phyloP scores from a whole-genome alignment of 345 rosid species.

The Raphanus sativus region DNA sequence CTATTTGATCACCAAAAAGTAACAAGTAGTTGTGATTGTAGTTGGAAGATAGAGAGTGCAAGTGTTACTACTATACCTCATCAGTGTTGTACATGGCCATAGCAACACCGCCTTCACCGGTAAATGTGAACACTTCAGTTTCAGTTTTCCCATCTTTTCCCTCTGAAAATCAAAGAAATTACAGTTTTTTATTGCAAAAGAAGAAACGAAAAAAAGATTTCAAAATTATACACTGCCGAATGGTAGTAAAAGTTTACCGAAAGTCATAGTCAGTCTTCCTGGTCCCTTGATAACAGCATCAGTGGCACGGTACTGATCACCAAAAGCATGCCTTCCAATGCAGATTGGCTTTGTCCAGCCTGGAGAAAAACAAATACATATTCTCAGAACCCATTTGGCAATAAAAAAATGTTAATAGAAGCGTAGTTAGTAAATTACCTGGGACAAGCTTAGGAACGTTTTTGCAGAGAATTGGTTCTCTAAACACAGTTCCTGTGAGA shows the following conservation, averaged over 20 bases:
- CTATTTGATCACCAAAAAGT: background rate
- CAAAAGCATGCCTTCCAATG: conserved; percentile 99
- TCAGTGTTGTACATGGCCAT: conserved; percentile 96
- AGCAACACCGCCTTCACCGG: conserved; percentile 93
- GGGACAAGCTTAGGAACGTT: conserved; percentile 85
- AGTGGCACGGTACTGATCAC: conserved; percentile 96
- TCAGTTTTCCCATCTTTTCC: conserved; percentile 74
- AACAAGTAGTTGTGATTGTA: conserved; percentile 2
- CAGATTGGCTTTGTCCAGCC: conserved; percentile 99
- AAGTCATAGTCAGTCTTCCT: conserved; percentile 86
- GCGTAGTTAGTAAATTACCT: conserved; percentile 41
- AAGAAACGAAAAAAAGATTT: background rate
- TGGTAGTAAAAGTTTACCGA: conserved; percentile 48
- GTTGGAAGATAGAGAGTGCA: background rate
- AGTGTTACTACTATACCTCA: conserved; percentile 55
- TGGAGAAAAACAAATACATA: conserved; percentile 27
- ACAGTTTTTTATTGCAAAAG: background rate
- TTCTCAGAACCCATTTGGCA: background rate
- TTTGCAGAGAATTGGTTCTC: conserved; percentile 96
- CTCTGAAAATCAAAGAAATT: conserved; percentile 56
- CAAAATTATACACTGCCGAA: background rate
- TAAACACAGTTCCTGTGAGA: conserved; percentile 86
- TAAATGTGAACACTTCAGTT: conserved; percentile 78
- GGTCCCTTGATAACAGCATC: conserved; percentile 88
- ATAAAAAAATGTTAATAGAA: background rate